Evolutionary conservation across 1,284 basidiomycete genomes (phyloP).

Genomic region (Microbotryum silenes-acaulis): DNA sequence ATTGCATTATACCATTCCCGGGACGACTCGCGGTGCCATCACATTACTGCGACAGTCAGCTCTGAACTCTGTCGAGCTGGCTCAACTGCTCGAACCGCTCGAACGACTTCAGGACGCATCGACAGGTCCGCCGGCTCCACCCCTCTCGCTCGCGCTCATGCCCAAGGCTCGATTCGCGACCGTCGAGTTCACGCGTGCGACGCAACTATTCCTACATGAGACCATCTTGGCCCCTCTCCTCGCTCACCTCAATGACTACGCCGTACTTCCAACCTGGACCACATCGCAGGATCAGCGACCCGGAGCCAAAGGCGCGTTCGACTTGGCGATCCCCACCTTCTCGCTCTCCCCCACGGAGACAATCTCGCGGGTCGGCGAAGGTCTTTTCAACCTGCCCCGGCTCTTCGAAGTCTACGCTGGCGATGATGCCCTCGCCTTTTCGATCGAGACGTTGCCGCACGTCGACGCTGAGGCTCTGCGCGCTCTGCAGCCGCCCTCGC

Average conservation of each 20-base stretch:
- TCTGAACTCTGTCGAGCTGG: constrained; percentile 70
- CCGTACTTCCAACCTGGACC: constrained; percentile 62
- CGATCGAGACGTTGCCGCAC: constrained; percentile 69
- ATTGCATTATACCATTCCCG: constrained; percentile 51
- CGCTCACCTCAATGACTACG: constrained; percentile 63
- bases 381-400: constrained; percentile 81
- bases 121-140: constrained; percentile 19
- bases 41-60: constrained; percentile 67
- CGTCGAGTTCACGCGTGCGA: constrained; percentile 58
- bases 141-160: constrained; percentile 47
- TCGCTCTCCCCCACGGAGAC: constrained; percentile 82
- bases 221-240: constrained; percentile 80
- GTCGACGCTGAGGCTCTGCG: constrained; percentile 56
- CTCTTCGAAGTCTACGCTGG: constrained; percentile 90
- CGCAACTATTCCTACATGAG: constrained; percentile 68
- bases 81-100: constrained; percentile 52
- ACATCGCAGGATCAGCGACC: constrained; percentile 34
- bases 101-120: constrained; percentile 15
- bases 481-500: constrained; percentile 7
- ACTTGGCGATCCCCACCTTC: constrained; percentile 81
- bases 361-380: constrained; percentile 83
- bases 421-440: constrained; percentile 82
- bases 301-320: constrained; percentile 46
- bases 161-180: constrained; percentile 54
- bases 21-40: constrained; percentile 60